Percentiles rank a stretch among this genome's conserved stretches.
These are phyloP conservation scores for Chlamydomonas incerta DNA, from an alignment of 139 green algal genomes.

Conservation along the genomic window DNA sequence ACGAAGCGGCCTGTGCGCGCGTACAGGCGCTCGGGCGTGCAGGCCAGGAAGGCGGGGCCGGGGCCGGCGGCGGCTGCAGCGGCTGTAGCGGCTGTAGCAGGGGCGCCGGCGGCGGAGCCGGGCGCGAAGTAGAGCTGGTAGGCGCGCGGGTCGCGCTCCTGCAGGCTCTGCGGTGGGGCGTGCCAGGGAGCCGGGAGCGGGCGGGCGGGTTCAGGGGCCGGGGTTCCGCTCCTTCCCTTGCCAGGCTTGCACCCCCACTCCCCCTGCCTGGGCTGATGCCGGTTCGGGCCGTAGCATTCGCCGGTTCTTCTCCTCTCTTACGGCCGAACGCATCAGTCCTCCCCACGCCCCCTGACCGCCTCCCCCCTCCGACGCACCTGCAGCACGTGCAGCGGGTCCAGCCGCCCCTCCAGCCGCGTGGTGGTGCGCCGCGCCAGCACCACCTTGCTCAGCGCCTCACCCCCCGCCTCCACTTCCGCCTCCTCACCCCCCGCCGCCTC, in stretches of 20 bases:
- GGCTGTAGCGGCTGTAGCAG: not conserved
- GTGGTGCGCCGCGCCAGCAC: conserved; percentile 82
- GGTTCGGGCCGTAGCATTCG: too few relatives aligned
- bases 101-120: not conserved
- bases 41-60: conserved; percentile 85
- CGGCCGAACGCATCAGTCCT: too few relatives aligned
- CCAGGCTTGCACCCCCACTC: too few relatives aligned
- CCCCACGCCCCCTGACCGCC: too few relatives aligned
- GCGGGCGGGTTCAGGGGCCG: not conserved
- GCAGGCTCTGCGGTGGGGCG: conserved; percentile 21
- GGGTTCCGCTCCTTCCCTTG: too few relatives aligned
- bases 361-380: conserved; percentile 70
- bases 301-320: too few relatives aligned
- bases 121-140: conserved; percentile 84
- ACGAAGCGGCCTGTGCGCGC: conserved; percentile 72
- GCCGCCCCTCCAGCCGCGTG: conserved; percentile 45
- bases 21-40: conserved; percentile 95
- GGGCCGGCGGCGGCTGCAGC: not conserved
- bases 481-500: not conserved
- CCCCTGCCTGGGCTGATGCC: too few relatives aligned
- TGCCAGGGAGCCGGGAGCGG: not conserved
- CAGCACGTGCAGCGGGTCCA: conserved; percentile 80
- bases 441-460: conserved; percentile 78
- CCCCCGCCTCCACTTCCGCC: not conserved
- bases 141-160: conserved; percentile 86